Conservation (phyloP, 257 asterid species). For the Orobanche coerulescens region DNA sequence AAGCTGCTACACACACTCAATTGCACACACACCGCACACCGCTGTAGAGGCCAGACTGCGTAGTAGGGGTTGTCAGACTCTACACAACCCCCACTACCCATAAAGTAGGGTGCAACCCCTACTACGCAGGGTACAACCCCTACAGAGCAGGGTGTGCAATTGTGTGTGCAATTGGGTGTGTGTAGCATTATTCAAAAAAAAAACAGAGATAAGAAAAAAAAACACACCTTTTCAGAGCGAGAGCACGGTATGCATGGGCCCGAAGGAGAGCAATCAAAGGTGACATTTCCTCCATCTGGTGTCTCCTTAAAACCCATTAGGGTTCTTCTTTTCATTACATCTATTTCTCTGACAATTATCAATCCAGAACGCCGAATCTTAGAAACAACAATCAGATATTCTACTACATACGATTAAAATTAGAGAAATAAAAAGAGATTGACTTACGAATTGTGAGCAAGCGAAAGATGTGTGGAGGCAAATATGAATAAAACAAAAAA, state of each 20-base stretch:
- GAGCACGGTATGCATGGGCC: slow-evolving; percentile 94
- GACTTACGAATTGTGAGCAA: slow-evolving; percentile 40
- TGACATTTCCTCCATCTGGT: slow-evolving; percentile 70
- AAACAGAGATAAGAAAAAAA: not conserved
- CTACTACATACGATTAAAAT: slow-evolving; percentile 9
- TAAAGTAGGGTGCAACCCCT: no score
- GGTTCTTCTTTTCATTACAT: slow-evolving; percentile 34
- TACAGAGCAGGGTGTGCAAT: no score
- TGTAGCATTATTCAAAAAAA: no score
- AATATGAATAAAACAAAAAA: slow-evolving; percentile 18
- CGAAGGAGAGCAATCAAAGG: slow-evolving; percentile 89
- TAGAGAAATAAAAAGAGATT: not conserved
- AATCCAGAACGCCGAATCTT: slow-evolving; percentile 10
- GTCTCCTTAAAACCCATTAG: slow-evolving; percentile 73
- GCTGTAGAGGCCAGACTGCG: no score
- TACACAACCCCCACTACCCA: no score
- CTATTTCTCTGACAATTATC: slow-evolving; percentile 28
- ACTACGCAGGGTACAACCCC: no score
- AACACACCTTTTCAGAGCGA: slow-evolving; percentile 78
- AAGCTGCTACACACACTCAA: no score
- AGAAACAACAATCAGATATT: slow-evolving; percentile 8
- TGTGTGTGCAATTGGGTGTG: no score
- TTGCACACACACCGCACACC: no score
- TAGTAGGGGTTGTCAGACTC: no score
- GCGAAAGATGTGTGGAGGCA: slow-evolving; percentile 17